Evolutionary conservation across 1,284 basidiomycete species (phyloP).

Genomic region (Pholiota adiposa): DNA sequence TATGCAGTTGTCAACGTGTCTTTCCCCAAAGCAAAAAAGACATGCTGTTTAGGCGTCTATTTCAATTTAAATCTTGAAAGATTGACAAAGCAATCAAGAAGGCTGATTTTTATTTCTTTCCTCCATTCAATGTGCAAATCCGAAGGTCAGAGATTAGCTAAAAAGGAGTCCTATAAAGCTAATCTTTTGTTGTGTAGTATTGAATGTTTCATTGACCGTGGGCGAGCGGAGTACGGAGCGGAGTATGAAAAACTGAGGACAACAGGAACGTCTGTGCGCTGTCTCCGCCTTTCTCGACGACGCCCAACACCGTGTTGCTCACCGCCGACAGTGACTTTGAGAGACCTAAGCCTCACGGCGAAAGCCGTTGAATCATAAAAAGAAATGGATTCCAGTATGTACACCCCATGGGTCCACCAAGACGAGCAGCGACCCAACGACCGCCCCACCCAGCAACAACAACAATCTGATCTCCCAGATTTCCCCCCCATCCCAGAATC

Average conservation of each 20-base stretch:
- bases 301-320: slow-evolving; percentile 5
- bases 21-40: too few species aligned
- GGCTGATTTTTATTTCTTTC: too few species aligned
- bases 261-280: background rate
- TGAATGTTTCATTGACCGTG: slow-evolving; percentile 39
- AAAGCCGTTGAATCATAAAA: background rate
- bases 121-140: too few species aligned
- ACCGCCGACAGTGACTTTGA: background rate
- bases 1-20: too few species aligned
- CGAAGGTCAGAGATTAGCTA: too few species aligned
- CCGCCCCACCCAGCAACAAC: slow-evolving; percentile 23
- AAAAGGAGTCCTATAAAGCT: too few species aligned
- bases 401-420: slow-evolving; percentile 55
- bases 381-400: slow-evolving; percentile 47
- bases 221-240: slow-evolving; percentile 33
- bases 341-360: background rate
- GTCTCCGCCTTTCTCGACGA: slow-evolving; percentile 7
- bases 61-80: too few species aligned
- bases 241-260: slow-evolving; percentile 12
- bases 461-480: slow-evolving; percentile 30
- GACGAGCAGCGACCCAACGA: slow-evolving; percentile 46
- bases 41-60: too few species aligned
- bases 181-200: background rate
- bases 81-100: too few species aligned
- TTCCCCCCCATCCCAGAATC: slow-evolving; percentile 39